These are phyloP conservation scores for Metschnikowia noctiluminum DNA, from an alignment of 805 yeast species.

Conservation along the genomic window DNA sequence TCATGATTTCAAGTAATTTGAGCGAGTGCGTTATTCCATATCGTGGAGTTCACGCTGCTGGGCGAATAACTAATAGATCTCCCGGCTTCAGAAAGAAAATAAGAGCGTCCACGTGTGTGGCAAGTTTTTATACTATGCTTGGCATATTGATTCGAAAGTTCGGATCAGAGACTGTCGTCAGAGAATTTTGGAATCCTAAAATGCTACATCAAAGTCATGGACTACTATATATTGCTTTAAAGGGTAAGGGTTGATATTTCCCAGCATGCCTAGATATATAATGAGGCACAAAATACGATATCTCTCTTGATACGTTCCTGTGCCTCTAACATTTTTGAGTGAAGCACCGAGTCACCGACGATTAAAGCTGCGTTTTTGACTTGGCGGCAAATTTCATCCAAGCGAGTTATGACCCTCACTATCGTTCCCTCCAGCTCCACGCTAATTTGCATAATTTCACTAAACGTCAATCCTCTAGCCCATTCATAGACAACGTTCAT, in stretches of 20 bases:
- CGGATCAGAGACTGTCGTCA: slow-evolving; percentile 23
- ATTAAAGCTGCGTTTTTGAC: slow-evolving; percentile 91
- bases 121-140: slow-evolving; percentile 37
- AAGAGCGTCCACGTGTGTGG: slow-evolving; percentile 26
- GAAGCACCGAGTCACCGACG: slow-evolving; percentile 89
- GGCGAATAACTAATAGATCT: slow-evolving; percentile 14
- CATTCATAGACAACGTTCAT: slow-evolving; percentile 96
- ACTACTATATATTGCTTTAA: slow-evolving; percentile 22
- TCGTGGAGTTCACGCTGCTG: slow-evolving; percentile 26
- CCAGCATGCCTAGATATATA: slow-evolving; percentile 55
- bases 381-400: slow-evolving; percentile 93
- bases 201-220: slow-evolving; percentile 22
- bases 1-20: slow-evolving; percentile 31
- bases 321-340: slow-evolving; percentile 84
- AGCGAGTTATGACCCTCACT: slow-evolving; percentile 88
- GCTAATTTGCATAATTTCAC: slow-evolving; percentile 84
- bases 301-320: slow-evolving; percentile 95
- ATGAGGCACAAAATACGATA: slow-evolving; percentile 94
- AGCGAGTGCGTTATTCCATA: slow-evolving; percentile 30
- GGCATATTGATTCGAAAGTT: slow-evolving; percentile 32
- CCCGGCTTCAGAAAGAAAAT: slow-evolving; percentile 15
- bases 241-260: background rate
- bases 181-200: slow-evolving; percentile 17
- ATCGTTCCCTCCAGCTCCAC: slow-evolving; percentile 94
- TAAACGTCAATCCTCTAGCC: slow-evolving; percentile 93